phyloP scores from a whole-genome alignment of 1,284 basidiomycete genomes.

The Laetiporus sulphureus region DNA sequence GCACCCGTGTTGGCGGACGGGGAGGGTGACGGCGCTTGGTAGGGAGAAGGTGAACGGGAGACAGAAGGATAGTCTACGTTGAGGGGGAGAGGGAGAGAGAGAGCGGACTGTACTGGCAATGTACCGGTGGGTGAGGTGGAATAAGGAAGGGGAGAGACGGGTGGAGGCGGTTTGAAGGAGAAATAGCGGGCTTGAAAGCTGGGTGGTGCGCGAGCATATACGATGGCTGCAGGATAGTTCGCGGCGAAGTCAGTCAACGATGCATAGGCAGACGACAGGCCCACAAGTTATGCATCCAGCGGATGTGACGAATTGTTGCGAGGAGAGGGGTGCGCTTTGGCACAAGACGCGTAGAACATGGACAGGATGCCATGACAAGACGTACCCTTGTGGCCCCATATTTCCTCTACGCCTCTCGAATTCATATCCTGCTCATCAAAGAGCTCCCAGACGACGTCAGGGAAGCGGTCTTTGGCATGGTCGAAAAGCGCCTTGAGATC shows the following conservation, averaged over 20 bases:
- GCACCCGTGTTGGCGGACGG: constrained; percentile 36
- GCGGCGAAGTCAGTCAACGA: too few species aligned
- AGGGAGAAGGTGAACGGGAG: constrained; percentile 54
- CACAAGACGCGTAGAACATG: too few species aligned
- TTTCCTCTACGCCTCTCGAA: constrained; percentile 44
- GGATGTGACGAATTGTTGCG: too few species aligned
- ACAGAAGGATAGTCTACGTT: constrained; percentile 37
- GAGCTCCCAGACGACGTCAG: constrained; percentile 90
- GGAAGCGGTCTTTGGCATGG: constrained; percentile 78
- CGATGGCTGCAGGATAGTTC: too few species aligned
- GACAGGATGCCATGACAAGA: not conserved
- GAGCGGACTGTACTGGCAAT: constrained; percentile 51
- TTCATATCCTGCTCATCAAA: constrained; percentile 42
- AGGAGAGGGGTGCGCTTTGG: too few species aligned
- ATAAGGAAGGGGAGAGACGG: constrained; percentile 51
- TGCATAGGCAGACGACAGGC: too few species aligned
- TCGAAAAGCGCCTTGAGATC: constrained; percentile 74
- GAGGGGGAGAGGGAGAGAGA: constrained; percentile 52
- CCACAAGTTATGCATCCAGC: too few species aligned
- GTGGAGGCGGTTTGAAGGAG: constrained; percentile 54
- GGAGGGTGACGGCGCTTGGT: constrained; percentile 37
- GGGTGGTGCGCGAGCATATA: constrained; percentile 89
- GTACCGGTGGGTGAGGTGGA: constrained; percentile 43
- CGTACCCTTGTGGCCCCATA: constrained; percentile 88
- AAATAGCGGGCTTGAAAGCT: constrained; percentile 84